Evolutionary conservation across 2,329 filamentous ascomycete genomes (phyloP).

Genomic region (Diaporthe citri): DNA sequence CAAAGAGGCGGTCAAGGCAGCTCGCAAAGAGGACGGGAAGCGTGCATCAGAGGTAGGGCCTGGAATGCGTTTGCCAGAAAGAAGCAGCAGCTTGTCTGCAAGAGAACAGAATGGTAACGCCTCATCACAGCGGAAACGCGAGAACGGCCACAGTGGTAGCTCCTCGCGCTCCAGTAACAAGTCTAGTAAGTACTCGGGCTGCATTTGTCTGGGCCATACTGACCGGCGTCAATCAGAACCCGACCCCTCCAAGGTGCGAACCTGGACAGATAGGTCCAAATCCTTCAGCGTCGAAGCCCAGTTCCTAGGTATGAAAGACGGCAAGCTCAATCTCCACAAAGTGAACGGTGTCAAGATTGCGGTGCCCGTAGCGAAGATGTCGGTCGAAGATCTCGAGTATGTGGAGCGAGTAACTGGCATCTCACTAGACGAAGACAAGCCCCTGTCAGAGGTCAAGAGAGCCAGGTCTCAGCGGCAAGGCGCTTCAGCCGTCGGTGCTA

Average conservation of each 20-base stretch:
- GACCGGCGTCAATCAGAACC: conserved; percentile 70
- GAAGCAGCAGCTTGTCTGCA: conserved; percentile 82
- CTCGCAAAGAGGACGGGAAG: conserved; percentile 67
- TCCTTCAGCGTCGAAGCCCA: conserved; percentile 98
- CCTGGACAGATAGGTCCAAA: conserved; percentile 94
- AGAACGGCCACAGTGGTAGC: conserved; percentile 71
- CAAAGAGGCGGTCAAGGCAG: conserved; percentile 79
- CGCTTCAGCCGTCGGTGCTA: conserved; percentile 67
- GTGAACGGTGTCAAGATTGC: conserved; percentile 98
- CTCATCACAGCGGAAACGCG: conserved; percentile 78
- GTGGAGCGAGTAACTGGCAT: conserved; percentile 90
- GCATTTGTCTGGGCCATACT: neutral
- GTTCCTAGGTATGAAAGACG: conserved; percentile 93
- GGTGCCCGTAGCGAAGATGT: conserved; percentile 96
- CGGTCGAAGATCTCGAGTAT: conserved; percentile 92
- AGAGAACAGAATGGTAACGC: conserved; percentile 75
- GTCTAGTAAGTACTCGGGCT: conserved; percentile 73
- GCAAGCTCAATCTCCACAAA: conserved; percentile 98
- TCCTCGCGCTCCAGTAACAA: conserved; percentile 72
- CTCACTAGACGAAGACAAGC: conserved; percentile 94
- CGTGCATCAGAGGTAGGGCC: conserved; percentile 79
- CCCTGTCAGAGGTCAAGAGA: conserved; percentile 84
- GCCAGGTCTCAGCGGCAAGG: conserved; percentile 48
- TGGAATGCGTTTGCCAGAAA: conserved; percentile 80
- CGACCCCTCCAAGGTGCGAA: conserved; percentile 84